phyloP scores from a whole-genome alignment of 768 basidiomycete genomes.

The Coprinopsis sp. region DNA sequence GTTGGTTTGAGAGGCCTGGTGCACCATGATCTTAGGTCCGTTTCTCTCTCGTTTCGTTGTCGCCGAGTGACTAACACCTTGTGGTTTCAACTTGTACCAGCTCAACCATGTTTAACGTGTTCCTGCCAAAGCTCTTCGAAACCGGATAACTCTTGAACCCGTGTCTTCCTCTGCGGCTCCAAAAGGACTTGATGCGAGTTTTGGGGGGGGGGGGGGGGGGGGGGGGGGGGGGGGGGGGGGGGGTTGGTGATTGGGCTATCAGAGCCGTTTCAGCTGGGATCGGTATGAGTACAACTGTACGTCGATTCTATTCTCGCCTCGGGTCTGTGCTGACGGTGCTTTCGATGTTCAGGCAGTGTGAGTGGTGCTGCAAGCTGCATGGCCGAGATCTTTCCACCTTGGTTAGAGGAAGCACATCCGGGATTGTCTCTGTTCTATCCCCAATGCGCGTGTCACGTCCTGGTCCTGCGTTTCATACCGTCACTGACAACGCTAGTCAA shows the following conservation, averaged over 20 bases:
- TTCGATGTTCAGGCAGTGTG: slow-evolving; percentile 72
- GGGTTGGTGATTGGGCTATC: slow-evolving; percentile 52
- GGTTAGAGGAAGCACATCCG: slow-evolving; percentile 87
- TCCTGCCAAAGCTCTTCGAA: slow-evolving; percentile 82
- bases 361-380: slow-evolving; percentile 90
- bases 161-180: slow-evolving; percentile 16
- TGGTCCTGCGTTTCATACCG: background rate
- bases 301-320: slow-evolving; percentile 10
- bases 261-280: slow-evolving; percentile 71
- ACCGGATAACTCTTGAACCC: slow-evolving; percentile 31
- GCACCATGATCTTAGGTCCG: slow-evolving; percentile 70
- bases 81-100: slow-evolving; percentile 35
- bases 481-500: slow-evolving; percentile 9
- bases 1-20: slow-evolving; percentile 78
- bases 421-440: slow-evolving; percentile 81
- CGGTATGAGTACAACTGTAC: slow-evolving; percentile 68
- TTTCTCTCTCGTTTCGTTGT: slow-evolving; percentile 1
- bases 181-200: slow-evolving; percentile 52
- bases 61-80: slow-evolving; percentile 4
- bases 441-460: slow-evolving; percentile 54
- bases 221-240: slow-evolving; percentile 68
- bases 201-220: slow-evolving; percentile 87
- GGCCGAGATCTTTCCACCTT: slow-evolving; percentile 76
- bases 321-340: background rate
- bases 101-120: slow-evolving; percentile 93